These are phyloP conservation scores for Paecilomyces sp. DNA, from an alignment of 2,329 filamentous ascomycete genomes.

Conservation along the genomic window DNA sequence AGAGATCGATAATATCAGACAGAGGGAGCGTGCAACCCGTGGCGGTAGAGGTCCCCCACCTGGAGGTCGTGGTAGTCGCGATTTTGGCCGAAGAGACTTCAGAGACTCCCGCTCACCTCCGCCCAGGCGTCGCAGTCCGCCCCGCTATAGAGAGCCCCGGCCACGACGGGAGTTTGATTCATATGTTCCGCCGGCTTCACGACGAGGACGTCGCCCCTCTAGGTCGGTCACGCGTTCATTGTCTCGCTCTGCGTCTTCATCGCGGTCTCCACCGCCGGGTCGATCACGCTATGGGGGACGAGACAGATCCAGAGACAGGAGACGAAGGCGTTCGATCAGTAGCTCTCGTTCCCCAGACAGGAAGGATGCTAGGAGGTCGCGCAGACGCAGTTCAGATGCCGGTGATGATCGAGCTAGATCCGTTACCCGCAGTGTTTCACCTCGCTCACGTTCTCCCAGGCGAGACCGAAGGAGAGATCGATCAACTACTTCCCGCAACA, in stretches of 20 bases:
- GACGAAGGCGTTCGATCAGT: slow-evolving; percentile 25
- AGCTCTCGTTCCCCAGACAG: slow-evolving; percentile 35
- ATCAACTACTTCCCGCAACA: slow-evolving; percentile 32
- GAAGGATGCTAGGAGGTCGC: slow-evolving; percentile 26
- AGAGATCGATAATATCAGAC: slow-evolving; percentile 60
- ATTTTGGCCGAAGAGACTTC: slow-evolving; percentile 42
- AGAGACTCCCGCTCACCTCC: slow-evolving; percentile 48
- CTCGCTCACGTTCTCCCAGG: slow-evolving; percentile 52
- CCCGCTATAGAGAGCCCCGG: slow-evolving; percentile 37
- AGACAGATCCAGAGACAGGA: slow-evolving; percentile 17
- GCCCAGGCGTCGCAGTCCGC: slow-evolving; percentile 42
- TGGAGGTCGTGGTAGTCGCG: slow-evolving; percentile 28
- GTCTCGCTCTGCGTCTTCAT: slow-evolving; percentile 22
- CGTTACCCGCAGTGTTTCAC: slow-evolving; percentile 40
- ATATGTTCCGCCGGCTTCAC: slow-evolving; percentile 46
- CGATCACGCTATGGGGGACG: slow-evolving; percentile 18
- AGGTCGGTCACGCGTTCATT: slow-evolving; percentile 21
- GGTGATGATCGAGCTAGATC: slow-evolving; percentile 44
- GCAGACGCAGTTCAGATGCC: slow-evolving; percentile 31
- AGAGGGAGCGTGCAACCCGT: slow-evolving; percentile 40
- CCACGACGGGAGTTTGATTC: slow-evolving; percentile 48
- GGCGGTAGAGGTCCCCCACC: slow-evolving; percentile 20
- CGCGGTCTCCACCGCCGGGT: slow-evolving; percentile 23
- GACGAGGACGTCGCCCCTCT: slow-evolving; percentile 31
- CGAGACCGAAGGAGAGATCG: slow-evolving; percentile 34